phyloP scores from a whole-genome alignment of 73 alveolate genomes.

The Blepharisma japonicum region DNA sequence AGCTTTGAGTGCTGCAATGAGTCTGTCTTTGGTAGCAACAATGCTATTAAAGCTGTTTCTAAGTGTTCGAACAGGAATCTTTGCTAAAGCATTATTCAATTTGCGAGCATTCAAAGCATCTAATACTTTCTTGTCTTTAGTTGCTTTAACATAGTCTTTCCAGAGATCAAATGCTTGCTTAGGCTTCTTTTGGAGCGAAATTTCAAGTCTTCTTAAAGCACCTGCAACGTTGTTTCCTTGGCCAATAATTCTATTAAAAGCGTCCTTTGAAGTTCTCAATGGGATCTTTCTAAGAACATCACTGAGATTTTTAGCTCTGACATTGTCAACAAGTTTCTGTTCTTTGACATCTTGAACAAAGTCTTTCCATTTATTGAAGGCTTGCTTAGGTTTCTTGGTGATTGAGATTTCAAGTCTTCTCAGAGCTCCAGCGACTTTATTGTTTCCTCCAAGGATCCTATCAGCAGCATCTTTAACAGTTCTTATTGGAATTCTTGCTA shows the following conservation, averaged over 20 bases:
- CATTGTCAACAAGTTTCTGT: not conserved
- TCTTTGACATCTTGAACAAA: not conserved
- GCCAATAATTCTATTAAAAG: constrained; percentile 10
- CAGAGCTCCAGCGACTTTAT: not conserved
- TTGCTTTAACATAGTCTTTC: not conserved
- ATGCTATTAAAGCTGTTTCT: not conserved
- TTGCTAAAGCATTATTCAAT: not conserved
- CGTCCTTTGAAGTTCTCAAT: not conserved
- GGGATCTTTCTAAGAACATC: not conserved
- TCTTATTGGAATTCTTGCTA: constrained; percentile 16
- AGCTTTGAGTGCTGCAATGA: not conserved
- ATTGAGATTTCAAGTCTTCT: not conserved
- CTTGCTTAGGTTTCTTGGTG: not conserved
- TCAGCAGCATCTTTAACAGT: constrained; percentile 19
- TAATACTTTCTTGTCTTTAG: not conserved
- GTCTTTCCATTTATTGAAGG: constrained; percentile 15
- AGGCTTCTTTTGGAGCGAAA: not conserved
- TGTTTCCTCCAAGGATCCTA: not conserved
- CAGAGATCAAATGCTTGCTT: constrained; percentile 21
- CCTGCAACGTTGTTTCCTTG: constrained; percentile 19
- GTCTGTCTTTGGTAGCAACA: not conserved
- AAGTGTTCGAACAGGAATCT: constrained; percentile 14
- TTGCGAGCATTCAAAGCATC: not conserved
- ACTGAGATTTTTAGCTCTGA: not conserved
- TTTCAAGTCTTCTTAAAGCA: not conserved